Evolutionary conservation across 768 basidiomycete species (phyloP).

Genomic region (Tulasnella sp.): DNA sequence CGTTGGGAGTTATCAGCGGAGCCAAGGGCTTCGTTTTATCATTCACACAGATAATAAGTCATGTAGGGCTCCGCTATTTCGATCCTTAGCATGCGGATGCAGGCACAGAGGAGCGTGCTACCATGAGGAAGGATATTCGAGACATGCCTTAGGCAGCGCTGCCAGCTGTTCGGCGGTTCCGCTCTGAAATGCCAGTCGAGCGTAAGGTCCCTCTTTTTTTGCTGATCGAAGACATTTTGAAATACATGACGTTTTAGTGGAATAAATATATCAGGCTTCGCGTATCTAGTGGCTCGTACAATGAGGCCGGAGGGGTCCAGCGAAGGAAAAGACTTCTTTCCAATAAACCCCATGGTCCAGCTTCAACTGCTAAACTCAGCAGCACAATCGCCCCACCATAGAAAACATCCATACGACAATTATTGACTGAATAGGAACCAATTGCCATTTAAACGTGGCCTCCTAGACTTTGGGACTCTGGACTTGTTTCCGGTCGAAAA

Average conservation of each 20-base stretch:
- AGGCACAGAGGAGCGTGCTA: background rate
- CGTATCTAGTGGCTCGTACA: background rate
- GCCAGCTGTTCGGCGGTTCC: background rate
- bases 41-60: background rate
- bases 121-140: background rate
- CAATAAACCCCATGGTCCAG: background rate
- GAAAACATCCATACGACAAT: background rate
- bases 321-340: background rate
- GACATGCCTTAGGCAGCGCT: background rate
- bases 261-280: background rate
- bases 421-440: background rate
- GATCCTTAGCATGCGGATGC: background rate
- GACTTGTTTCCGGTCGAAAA: background rate
- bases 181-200: background rate
- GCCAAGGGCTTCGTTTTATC: background rate
- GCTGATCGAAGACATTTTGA: background rate
- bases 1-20: conserved; percentile 1
- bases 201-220: background rate
- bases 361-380: background rate
- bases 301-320: background rate
- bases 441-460: background rate
- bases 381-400: background rate
- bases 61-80: background rate
- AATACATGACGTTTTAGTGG: background rate
- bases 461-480: background rate